Percentiles rank a stretch among this genome's conserved stretches.
phyloP scores from a whole-genome alignment of 164 flowering plant species.

The Magnolia sinica region DNA sequence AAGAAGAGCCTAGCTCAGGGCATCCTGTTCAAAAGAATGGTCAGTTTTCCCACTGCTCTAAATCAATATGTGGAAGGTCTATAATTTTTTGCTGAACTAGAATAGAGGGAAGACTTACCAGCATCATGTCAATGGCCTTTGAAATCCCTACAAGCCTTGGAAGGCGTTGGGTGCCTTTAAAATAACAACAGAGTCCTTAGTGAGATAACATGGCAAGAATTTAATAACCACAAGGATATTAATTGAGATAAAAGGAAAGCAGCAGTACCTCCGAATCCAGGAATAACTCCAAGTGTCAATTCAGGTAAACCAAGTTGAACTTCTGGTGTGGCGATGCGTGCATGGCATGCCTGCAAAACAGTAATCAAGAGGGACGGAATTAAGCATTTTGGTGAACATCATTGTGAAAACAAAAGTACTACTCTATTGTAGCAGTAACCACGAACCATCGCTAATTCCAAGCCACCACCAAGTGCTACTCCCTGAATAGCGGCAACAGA shows the following conservation, averaged over 20 bases:
- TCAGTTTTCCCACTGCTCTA: too few species aligned
- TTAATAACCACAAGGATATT: background rate
- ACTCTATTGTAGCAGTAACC: slow-evolving; percentile 13
- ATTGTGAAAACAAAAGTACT: background rate
- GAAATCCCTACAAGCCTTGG: slow-evolving; percentile 87
- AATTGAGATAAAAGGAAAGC: background rate
- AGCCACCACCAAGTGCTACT: slow-evolving; percentile 95
- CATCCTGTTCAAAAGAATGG: too few species aligned
- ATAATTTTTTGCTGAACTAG: background rate
- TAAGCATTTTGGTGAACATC: background rate
- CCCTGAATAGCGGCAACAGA: slow-evolving; percentile 90
- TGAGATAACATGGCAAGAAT: background rate
- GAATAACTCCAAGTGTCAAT: slow-evolving; percentile 80
- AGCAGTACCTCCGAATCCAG: slow-evolving; percentile 85
- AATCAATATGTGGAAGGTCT: background rate
- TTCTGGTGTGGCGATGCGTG: slow-evolving; percentile 76
- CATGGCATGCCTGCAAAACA: slow-evolving; percentile 73
- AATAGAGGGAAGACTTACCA: slow-evolving; percentile 43
- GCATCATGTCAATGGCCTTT: slow-evolving; percentile 86
- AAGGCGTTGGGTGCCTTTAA: slow-evolving; percentile 89
- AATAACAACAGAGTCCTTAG: slow-evolving; percentile 7
- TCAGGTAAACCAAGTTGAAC: slow-evolving; percentile 90
- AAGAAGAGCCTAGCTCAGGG: too few species aligned
- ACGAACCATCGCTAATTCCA: slow-evolving; percentile 82
- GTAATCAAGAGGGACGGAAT: background rate